These are phyloP conservation scores for Leccinum cinnamomeum DNA, from an alignment of 1,284 basidiomycete species.

Conservation along the genomic window DNA sequence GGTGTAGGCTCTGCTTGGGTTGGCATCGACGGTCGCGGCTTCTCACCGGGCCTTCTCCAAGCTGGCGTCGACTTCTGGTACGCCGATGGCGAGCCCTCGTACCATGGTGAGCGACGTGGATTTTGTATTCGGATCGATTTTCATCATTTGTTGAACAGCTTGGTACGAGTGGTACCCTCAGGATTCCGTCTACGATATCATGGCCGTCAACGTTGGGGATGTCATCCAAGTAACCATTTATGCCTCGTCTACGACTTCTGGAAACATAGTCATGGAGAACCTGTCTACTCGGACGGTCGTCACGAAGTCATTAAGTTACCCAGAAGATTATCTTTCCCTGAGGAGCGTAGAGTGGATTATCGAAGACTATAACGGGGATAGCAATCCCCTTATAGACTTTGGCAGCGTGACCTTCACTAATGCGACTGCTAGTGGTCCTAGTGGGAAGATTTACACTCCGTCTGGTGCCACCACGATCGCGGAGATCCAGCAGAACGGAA, in stretches of 20 bases:
- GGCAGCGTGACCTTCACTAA: slow-evolving; percentile 18
- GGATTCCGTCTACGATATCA: slow-evolving; percentile 1
- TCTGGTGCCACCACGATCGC: slow-evolving; percentile 7
- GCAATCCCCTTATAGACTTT: slow-evolving; percentile 16
- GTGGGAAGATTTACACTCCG: slow-evolving; percentile 14
- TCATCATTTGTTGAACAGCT: slow-evolving; percentile 13
- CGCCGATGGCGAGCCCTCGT: background rate
- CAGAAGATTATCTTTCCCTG: slow-evolving; percentile 19
- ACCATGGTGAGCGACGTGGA: slow-evolving; percentile 12
- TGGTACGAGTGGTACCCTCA: slow-evolving; percentile 25
- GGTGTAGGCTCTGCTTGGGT: slow-evolving; percentile 23
- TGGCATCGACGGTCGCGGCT: slow-evolving; percentile 27
- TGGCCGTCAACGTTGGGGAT: slow-evolving; percentile 17
- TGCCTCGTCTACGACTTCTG: slow-evolving; percentile 22
- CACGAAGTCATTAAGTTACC: slow-evolving; percentile 11
- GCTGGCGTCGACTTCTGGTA: slow-evolving; percentile 23
- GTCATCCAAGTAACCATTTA: slow-evolving; percentile 17
- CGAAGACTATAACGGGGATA: slow-evolving; percentile 18
- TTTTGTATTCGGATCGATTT: background rate
- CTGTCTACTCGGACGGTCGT: slow-evolving; percentile 12
- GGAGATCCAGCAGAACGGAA: slow-evolving; percentile 20
- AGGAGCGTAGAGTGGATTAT: slow-evolving; percentile 28
- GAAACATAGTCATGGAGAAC: slow-evolving; percentile 21
- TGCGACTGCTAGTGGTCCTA: slow-evolving; percentile 15
- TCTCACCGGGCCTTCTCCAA: slow-evolving; percentile 20